Percentiles rank a stretch among this genome's conserved stretches.
phyloP scores from a whole-genome alignment of 331 rosid species.

The Quercus lobata region DNA sequence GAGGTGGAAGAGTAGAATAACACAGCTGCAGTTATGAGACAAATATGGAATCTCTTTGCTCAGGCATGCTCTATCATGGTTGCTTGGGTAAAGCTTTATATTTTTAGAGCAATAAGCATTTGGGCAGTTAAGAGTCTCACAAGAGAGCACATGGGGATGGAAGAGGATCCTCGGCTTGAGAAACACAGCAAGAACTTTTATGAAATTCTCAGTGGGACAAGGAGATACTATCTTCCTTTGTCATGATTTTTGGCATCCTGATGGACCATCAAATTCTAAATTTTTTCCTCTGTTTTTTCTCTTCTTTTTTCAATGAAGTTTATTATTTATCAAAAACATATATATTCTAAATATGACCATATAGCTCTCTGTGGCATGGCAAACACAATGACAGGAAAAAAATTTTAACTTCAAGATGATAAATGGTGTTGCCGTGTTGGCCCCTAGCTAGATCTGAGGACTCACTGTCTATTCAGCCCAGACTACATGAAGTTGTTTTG shows the following conservation, averaged over 20 bases:
- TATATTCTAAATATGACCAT: background rate
- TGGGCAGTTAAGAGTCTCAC: background rate
- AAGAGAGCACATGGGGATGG: background rate
- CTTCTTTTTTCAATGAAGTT: no score
- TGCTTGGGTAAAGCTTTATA: background rate
- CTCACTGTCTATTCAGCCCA: no score
- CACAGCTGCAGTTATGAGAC: background rate
- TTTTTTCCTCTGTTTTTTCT: no score
- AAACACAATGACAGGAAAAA: background rate
- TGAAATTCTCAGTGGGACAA: background rate
- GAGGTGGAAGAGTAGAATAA: background rate
- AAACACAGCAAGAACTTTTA: background rate
- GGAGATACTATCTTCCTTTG: background rate
- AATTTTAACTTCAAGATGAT: background rate
- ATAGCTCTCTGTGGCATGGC: background rate
- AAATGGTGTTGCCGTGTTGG: background rate
- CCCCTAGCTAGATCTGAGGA: no score
- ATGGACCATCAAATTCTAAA: background rate
- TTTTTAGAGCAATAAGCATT: background rate
- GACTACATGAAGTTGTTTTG: no score
- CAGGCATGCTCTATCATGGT: background rate
- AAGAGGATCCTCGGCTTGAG: background rate
- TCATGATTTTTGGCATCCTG: background rate
- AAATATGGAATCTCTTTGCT: background rate
- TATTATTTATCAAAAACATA: no score